These are phyloP conservation scores for Phaeophleospora eucalypticola DNA, from an alignment of 2,329 filamentous ascomycete genomes.

Conservation along the genomic window DNA sequence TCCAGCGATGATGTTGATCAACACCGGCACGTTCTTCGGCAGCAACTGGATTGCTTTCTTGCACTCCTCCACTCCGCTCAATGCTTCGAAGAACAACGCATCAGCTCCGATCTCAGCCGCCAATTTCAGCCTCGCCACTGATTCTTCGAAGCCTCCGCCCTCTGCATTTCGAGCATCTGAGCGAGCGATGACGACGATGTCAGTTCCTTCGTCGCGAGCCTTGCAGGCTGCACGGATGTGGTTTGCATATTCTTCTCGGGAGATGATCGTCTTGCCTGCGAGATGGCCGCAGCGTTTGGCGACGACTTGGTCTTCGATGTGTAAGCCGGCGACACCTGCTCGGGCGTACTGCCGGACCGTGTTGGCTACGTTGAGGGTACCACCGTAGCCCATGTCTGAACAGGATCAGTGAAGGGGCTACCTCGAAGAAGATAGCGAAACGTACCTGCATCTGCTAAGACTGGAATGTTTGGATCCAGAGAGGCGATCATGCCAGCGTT, in stretches of 20 bases:
- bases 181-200: constrained; percentile 1
- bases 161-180: constrained; percentile 2
- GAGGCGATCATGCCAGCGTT: constrained; percentile 5
- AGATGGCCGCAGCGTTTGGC: constrained; percentile 4
- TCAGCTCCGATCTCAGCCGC: constrained; percentile 2
- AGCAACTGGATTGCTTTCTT: background rate
- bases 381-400: constrained; percentile 2
- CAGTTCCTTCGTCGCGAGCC: constrained; percentile 1
- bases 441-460: background rate
- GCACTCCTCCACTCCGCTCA: background rate
- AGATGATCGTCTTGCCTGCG: constrained; percentile 1
- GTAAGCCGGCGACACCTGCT: constrained; percentile 3
- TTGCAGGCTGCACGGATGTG: constrained; percentile 2
- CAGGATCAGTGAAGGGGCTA: background rate
- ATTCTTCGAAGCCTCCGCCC: constrained; percentile 1
- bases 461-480: background rate
- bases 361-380: constrained; percentile 2
- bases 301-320: constrained; percentile 5
- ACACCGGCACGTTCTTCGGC: background rate
- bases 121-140: background rate
- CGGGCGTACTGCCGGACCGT: constrained; percentile 5
- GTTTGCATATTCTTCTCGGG: constrained; percentile 3
- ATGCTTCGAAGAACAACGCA: constrained; percentile 2
- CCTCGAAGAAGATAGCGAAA: background rate
- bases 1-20: constrained; percentile 2